Evolutionary conservation across 2,329 filamentous ascomycete species (phyloP).

Genomic region (Diaporthe citri): DNA sequence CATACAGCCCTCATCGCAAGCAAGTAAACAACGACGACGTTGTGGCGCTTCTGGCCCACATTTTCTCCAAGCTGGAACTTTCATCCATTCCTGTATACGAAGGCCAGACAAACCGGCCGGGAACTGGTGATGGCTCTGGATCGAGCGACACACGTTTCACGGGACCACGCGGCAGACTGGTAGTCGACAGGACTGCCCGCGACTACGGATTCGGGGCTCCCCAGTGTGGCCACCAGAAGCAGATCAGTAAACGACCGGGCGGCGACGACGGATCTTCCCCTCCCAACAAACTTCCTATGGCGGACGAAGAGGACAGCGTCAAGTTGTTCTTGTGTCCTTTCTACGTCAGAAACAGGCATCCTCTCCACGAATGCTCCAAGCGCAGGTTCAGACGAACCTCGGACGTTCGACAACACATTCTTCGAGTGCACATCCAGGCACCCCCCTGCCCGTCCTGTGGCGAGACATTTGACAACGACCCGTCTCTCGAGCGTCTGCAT

Average conservation of each 20-base stretch:
- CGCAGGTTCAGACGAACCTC: neutral
- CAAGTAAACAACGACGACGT: too few relatives aligned
- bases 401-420: neutral
- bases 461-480: neutral
- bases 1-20: too few relatives aligned
- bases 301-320: neutral
- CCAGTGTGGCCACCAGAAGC: accelerated
- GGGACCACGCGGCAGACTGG: too few relatives aligned
- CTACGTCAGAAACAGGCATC: neutral
- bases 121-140: too few relatives aligned
- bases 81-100: too few relatives aligned
- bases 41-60: accelerated
- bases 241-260: neutral
- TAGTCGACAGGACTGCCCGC: neutral
- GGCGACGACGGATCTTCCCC: neutral
- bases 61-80: too few relatives aligned
- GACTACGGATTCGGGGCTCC: too few relatives aligned
- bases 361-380: neutral
- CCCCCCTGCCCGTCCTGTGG: neutral
- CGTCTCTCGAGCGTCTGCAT: neutral
- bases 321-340: neutral
- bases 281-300: neutral
- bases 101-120: too few relatives aligned
- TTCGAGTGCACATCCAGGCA: neutral
- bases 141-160: too few relatives aligned